Evolutionary conservation across 2,329 filamentous ascomycete genomes (phyloP).

Genomic region (Arachnomyces sp.): DNA sequence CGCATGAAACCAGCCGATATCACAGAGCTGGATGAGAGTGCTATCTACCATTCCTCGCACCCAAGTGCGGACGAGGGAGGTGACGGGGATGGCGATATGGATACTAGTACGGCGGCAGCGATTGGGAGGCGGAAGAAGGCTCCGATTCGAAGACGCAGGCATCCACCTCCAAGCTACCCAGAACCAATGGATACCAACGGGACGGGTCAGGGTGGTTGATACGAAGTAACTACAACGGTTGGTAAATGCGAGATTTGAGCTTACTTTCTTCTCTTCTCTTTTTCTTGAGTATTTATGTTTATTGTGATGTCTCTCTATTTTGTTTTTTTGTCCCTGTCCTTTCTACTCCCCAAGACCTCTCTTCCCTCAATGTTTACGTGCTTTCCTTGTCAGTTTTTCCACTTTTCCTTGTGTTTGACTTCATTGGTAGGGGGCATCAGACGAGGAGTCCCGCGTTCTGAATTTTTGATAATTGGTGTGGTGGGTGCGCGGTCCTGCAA

Average conservation of each 20-base stretch:
- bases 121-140: conserved; percentile 36
- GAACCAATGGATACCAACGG: conserved; percentile 30
- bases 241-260: conserved; percentile 1
- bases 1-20: conserved; percentile 73
- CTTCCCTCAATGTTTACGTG: too few relatives aligned
- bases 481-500: too few relatives aligned
- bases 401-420: too few relatives aligned
- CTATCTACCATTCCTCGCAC: conserved; percentile 27
- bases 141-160: conserved; percentile 33
- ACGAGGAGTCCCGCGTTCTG: too few relatives aligned
- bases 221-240: conserved; percentile 3
- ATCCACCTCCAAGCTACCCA: conserved; percentile 13
- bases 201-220: conserved; percentile 16
- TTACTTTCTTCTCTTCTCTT: conserved; percentile 9
- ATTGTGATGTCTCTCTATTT: conserved; percentile 1
- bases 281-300: conserved; percentile 10
- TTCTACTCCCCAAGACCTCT: neutral
- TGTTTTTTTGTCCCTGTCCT: neutral
- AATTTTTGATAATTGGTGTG: too few relatives aligned
- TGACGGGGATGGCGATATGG: conserved; percentile 34
- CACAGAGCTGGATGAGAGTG: conserved; percentile 69
- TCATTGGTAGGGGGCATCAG: too few relatives aligned
- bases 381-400: too few relatives aligned
- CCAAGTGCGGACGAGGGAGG: conserved; percentile 23
- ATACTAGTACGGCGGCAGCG: conserved; percentile 17